Base-by-base conservation (phyloP, 2,329 filamentous ascomycete species). In the Epichloe sibirici region DNA sequence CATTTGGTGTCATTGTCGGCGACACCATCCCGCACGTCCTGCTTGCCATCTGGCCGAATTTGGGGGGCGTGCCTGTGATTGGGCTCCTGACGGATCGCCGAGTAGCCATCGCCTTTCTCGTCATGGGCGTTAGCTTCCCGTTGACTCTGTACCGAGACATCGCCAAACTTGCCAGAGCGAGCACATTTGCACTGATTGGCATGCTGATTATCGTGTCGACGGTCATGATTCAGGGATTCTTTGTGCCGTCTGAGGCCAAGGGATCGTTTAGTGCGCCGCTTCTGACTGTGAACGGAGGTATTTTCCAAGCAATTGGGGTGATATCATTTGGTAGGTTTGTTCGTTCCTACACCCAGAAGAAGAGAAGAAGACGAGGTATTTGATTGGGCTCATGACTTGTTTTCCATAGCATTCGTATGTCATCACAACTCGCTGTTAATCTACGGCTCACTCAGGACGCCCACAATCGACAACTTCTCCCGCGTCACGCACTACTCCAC, bases 351-450 rank as follows among this genome's bases (percentile, higher is more conserved):
- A 35, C 39, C 9, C 11, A n/a, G 15, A 8, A 12, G 28, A 28
- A 44, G 28, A 28, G 28, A 28, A 28, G 28, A 44, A n/a, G 8
- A 45, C 7, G 25, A 4, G 1, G 2, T 1, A 12, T n/a, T 25
- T 5, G 11, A 21, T 17, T 4, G 31, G 31, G 31, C 31, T 31
- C 0, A 31, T 9, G 31, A 31, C 31, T 31, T 31, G 31, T 1
- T 11, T 31, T 1, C 31, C 31, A 25, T 54, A 71, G 81, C 81
- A 48, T 85, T 85, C 57, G 81, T 85, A 57, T 85, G 81, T 67
- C 81, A 98, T 66, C 93, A 98, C 73, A 98, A 98, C 72, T 95
- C 89, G 49, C 84, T 98, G 55, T 78, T 98, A 52, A 98, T 98
- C 65, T 98, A 98, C 70, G 91, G 91, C 59, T 97, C 91, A 3